Evolutionary conservation across 495 filamentous ascomycete species (phyloP).

Genomic region (Xylaria palmicola): DNA sequence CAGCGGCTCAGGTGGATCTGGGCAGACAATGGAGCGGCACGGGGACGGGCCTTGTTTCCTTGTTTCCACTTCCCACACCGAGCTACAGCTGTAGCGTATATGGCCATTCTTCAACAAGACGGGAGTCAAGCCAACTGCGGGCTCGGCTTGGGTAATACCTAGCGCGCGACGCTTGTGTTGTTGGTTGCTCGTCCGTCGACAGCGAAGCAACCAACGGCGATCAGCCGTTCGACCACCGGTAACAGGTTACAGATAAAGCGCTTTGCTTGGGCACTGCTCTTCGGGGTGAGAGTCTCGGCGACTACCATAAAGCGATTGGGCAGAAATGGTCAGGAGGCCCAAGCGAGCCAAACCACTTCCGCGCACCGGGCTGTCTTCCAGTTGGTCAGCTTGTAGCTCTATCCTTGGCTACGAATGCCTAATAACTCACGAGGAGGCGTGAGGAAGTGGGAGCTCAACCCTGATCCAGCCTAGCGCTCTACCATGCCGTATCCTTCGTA

Average conservation of each 20-base stretch:
- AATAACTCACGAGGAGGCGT: constrained; percentile 22
- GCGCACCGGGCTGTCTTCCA: constrained; percentile 38
- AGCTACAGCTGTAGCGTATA: constrained; percentile 8
- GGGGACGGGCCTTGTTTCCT: constrained; percentile 18
- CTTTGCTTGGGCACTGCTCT: constrained; percentile 35
- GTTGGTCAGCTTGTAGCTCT: constrained; percentile 36
- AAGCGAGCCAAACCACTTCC: constrained; percentile 36
- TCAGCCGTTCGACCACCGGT: not conserved
- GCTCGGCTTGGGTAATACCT: not conserved
- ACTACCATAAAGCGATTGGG: constrained; percentile 33
- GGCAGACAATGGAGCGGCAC: constrained; percentile 9
- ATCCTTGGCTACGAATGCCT: constrained; percentile 34
- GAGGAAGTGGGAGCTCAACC: constrained; percentile 26
- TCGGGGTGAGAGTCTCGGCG: constrained; percentile 36
- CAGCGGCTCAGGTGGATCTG: constrained; percentile 17
- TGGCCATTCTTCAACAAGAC: constrained; percentile 22
- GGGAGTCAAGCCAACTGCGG: not conserved
- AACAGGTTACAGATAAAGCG: too few relatives aligned
- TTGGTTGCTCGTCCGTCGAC: not conserved
- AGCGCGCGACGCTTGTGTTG: not conserved
- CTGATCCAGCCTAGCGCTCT: constrained; percentile 30
- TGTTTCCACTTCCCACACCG: constrained; percentile 23
- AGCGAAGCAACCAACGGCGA: not conserved
- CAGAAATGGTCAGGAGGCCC: constrained; percentile 39
- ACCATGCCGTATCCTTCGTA: not conserved